phyloP scores from a whole-genome alignment of 345 rosid species.

The Eutrema heterophyllum region DNA sequence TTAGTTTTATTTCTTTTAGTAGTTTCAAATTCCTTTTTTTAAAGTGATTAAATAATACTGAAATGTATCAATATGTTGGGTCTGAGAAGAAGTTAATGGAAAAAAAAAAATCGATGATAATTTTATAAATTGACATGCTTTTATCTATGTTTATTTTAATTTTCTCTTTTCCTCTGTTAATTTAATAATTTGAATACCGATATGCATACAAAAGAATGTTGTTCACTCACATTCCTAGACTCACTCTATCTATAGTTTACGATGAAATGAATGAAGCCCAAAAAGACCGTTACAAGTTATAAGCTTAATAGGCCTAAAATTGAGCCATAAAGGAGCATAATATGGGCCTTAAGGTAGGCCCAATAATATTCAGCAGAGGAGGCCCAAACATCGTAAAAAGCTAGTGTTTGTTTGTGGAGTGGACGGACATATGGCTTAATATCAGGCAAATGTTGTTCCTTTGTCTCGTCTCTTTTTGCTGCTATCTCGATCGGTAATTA shows the following conservation, averaged over 20 bases:
- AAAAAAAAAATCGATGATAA: not conserved
- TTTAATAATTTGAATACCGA: not conserved
- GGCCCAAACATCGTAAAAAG: not conserved
- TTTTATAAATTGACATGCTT: not conserved
- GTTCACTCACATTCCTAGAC: too few relatives aligned
- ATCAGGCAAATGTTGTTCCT: constrained; percentile 14
- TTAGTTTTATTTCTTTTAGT: not conserved
- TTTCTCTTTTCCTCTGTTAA: not conserved
- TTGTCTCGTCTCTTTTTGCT: not conserved
- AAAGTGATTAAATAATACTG: not conserved
- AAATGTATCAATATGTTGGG: not conserved
- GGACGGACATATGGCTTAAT: not conserved
- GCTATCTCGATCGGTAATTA: constrained; percentile 19
- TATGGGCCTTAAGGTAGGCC: not conserved
- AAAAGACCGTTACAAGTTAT: not conserved
- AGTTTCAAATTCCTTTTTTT: too few relatives aligned
- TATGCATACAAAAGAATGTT: not conserved
- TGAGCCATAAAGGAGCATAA: not conserved
- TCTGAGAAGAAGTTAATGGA: not conserved
- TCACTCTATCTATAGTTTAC: too few relatives aligned
- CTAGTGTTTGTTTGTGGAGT: not conserved
- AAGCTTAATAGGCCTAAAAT: not conserved
- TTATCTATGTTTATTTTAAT: not conserved
- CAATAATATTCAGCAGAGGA: not conserved
- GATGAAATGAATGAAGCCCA: not conserved